Base-by-base conservation (phyloP, 768 basidiomycete genomes). In the Rhodotorula taiwanensis region DNA sequence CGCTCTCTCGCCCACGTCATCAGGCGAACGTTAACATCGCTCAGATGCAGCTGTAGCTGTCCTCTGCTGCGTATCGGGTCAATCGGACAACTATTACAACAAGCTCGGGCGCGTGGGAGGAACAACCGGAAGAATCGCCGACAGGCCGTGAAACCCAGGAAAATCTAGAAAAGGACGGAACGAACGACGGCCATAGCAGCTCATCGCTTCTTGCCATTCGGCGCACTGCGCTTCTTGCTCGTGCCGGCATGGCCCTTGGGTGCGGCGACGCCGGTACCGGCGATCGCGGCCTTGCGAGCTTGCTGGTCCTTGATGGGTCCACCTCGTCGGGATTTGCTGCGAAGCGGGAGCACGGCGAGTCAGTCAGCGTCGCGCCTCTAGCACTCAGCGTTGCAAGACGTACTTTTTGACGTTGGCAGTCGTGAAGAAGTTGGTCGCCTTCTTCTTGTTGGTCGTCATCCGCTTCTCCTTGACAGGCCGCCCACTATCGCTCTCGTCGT, bases 381-480 rank as follows among this genome's bases (percentile, higher is more conserved):
- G 2, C 27, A 10, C 27, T 39, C 14, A 5, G 20, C 18, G 25
- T 8, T 1, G 36, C 18, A 10, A 14, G 25, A 51, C 64, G 55
- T 58, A 65, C 64, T 70, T 70, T 58, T 70, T 70, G 58, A 70
- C 69, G 64, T 70, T 70, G 42, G 69, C 69, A 21, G 44, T 48
- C 14, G 69, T 70, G 62, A 60, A 66, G 64, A 63, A 70, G 78
- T 98, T 97, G 59, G 81, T 80, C 15, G 88, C 83, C 77, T 88
- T 91, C 79, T 84, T 86, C 90, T 99, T 99, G 80, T 85, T 90
- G 2, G 95, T 98, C 71, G 83, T 94, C 89, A 94, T 88, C 23
- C 94, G 87, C 31, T 81, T 75, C 69, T 82, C 86, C 75, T 89
- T 89, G 73, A 76, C 53, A 21, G 56, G 49, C 18, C 67, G 64